Evolutionary conservation across 768 basidiomycete genomes (phyloP), one percentile per base, ranked within the genome.

Genomic region (Boletus eberwhitei): DNA sequence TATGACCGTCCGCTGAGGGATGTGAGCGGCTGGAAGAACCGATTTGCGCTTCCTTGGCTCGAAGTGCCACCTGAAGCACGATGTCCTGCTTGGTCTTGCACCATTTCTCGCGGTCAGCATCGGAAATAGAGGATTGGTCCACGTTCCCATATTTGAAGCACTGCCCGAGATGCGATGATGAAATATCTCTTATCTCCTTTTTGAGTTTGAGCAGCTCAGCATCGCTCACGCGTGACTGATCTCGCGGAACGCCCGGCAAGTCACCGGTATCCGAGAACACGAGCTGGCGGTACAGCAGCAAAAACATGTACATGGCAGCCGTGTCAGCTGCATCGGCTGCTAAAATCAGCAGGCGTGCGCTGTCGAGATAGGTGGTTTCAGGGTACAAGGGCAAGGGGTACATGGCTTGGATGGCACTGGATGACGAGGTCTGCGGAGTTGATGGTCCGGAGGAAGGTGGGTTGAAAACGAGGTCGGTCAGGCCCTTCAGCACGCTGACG

Each of bases 331-430:
- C 85, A 55, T 96, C 93, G 39, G 81, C 75, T 60, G 81, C 81
- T 57, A 93, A 79, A 22, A 77, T 76, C 24, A 78, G 69, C 12
- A 94, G 74, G 29, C 92, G 88, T 40, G 81, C 73, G 54, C 79
- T 82, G 74, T 94, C 92, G 49, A 95, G 83, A 68, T 89, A 88
- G 5, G 85, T 75, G 5, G 90, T 91, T 73, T 94, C 93, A 6
- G 87, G 90, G 71, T 79, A 84, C 36, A 72, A 71, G 50, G 78
- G 72, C 34, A 77, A 69, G 43, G 73, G 68, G 21, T 68, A 66
- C 50, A 66, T 55, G 61, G 57, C 52, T 60, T 54, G 71, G 54
- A 68, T 69, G 12, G 77, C 70, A 11, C 67, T 50, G 45, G 64
- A 61, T 42, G 64, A 62, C 52, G 67, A 67, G 52, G 52, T 70